Percentiles rank a stretch among this genome's conserved stretches.
Evolutionary conservation across 805 yeast genomes (phyloP).

Genomic region (Metschnikowia henanensis): DNA sequence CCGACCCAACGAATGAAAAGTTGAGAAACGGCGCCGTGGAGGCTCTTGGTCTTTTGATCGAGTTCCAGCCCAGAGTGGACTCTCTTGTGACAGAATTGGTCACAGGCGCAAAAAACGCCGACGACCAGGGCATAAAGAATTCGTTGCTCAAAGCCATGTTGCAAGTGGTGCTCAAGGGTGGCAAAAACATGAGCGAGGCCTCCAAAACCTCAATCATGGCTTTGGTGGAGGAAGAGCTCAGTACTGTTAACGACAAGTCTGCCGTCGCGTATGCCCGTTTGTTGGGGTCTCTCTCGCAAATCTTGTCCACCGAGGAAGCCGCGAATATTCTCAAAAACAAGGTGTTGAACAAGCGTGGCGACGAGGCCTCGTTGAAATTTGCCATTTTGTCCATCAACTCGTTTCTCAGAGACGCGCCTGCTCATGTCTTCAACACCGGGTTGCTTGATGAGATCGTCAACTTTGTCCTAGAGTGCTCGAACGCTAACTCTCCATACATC

Average conservation of each 20-base stretch:
- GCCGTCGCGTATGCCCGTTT: slow-evolving; percentile 77
- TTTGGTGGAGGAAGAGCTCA: slow-evolving; percentile 71
- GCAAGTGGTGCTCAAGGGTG: slow-evolving; percentile 81
- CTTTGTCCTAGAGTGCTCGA: slow-evolving; percentile 46
- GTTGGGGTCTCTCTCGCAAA: slow-evolving; percentile 73
- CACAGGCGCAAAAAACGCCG: slow-evolving; percentile 65
- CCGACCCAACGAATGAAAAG: slow-evolving; percentile 71
- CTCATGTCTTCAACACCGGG: slow-evolving; percentile 54
- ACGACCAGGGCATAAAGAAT: slow-evolving; percentile 71
- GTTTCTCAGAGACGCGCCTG: slow-evolving; percentile 75
- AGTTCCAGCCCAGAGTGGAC: slow-evolving; percentile 90
- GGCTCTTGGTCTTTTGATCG: slow-evolving; percentile 85
- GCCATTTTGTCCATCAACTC: slow-evolving; percentile 75
- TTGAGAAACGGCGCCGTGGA: slow-evolving; percentile 83
- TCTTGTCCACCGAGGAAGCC: slow-evolving; percentile 65
- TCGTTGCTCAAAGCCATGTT: slow-evolving; percentile 84
- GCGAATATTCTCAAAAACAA: slow-evolving; percentile 55
- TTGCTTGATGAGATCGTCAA: slow-evolving; percentile 49
- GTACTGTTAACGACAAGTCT: slow-evolving; percentile 50
- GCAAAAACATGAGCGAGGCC: slow-evolving; percentile 69
- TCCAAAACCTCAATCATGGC: slow-evolving; percentile 69
- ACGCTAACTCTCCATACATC: slow-evolving; percentile 48
- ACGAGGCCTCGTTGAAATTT: slow-evolving; percentile 51
- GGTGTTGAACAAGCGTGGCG: slow-evolving; percentile 49
- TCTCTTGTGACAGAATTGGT: slow-evolving; percentile 86